Base-by-base conservation (phyloP, 1,284 basidiomycete genomes). In the Vanrija humicola region DNA sequence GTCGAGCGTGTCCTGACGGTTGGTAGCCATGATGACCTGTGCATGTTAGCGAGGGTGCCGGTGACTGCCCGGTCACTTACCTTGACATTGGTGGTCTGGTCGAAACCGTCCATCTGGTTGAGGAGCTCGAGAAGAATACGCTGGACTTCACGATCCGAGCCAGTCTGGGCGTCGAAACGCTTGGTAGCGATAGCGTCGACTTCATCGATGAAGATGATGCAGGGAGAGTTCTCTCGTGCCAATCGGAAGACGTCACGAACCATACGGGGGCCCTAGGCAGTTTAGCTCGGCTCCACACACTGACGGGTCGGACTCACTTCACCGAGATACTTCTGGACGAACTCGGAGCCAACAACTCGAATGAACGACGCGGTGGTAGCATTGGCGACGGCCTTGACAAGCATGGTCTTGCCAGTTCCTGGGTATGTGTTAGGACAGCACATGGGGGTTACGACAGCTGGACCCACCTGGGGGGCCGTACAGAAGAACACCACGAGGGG, bases 81-180 rank as follows among this genome's bases (percentile, higher is more conserved):
- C 85, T 99, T 98, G 74, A 99, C 96, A 68, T 95, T 98, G 74
- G 91, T 95, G 6, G 90, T 90, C 77, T 99, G 96, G 77, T 99
- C 96, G 78, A 99, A 99, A 63, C 96, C 96, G 70, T 99, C 96
- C 96, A 99, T 99, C 75, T 99, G 96, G 74, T 97, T 98, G 59
- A 99, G 82, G 59, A 99, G 79, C 75, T 99, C 96, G n/a, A 99
- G 85, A 63, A 99, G 77, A 72, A 99, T 98, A 79, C 96, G 91
- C 77, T 99, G 96, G 18, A 99, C 96, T 79, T 99, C 96, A 65
- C 96, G 84, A 79, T 99, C 96, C 14, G 96, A 96, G 70, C 96
- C 96, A 1, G 96, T 98, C 76, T 99, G 96, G 4, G 96, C 96
- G 70, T 98, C 96, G 79, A 99, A 99, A 75, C 96, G 93, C 78